Evolutionary conservation across 2,329 filamentous ascomycete genomes (phyloP).

Genomic region (Ploettnerulaceae sp.): DNA sequence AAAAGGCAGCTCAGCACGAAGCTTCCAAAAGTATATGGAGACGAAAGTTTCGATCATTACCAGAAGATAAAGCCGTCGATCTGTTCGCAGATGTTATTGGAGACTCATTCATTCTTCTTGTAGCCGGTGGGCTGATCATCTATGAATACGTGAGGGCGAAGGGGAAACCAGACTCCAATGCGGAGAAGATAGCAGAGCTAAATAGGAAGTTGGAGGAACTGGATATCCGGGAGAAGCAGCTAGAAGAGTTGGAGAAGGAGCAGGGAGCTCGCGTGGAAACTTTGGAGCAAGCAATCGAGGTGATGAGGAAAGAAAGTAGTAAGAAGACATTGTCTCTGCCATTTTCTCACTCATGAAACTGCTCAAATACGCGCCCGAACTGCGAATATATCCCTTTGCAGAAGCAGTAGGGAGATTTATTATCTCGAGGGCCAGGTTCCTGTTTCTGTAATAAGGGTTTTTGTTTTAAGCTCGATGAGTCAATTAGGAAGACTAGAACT

Average conservation of each 20-base stretch:
- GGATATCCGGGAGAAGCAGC: conserved; percentile 41
- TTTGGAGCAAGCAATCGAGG: conserved; percentile 32
- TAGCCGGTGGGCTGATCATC: conserved; percentile 52
- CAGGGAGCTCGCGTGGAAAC: conserved; percentile 30
- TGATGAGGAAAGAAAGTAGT: conserved; percentile 26
- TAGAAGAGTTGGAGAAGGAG: conserved; percentile 47
- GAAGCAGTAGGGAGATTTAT: too few relatives aligned
- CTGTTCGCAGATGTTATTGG: conserved; percentile 62
- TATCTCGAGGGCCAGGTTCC: too few relatives aligned
- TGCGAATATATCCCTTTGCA: too few relatives aligned
- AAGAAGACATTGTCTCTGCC: conserved; percentile 22
- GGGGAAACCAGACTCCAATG: conserved; percentile 56
- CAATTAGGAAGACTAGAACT: neutral
- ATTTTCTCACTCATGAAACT: conserved; percentile 5
- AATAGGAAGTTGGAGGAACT: conserved; percentile 52
- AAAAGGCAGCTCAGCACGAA: conserved; percentile 31
- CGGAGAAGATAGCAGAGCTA: conserved; percentile 47
- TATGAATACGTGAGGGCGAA: conserved; percentile 57
- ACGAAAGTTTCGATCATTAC: conserved; percentile 57
- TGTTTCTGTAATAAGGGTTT: too few relatives aligned
- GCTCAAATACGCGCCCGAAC: too few relatives aligned
- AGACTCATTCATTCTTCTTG: conserved; percentile 57
- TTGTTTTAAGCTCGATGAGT: too few relatives aligned
- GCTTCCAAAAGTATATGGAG: conserved; percentile 51
- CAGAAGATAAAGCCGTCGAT: conserved; percentile 61